A percentile compares a stretch with the other conserved stretches of the same genome.
These are phyloP conservation scores for Jacaranda copaia DNA, from an alignment of 257 asterid genomes.

Conservation along the genomic window DNA sequence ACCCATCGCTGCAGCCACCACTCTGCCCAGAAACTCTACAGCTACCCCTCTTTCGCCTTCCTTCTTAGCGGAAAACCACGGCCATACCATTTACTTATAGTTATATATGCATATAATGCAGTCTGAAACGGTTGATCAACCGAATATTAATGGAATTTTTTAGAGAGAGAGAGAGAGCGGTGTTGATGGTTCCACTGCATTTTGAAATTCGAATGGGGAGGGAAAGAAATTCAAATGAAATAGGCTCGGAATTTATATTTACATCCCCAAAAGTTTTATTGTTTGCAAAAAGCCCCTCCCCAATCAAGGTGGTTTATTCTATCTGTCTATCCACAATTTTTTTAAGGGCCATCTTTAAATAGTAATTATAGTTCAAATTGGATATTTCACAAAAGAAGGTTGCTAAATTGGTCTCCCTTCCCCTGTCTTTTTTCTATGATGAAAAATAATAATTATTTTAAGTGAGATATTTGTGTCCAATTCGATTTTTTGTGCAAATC, in stretches of 20 bases:
- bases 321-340: no score
- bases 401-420: no score
- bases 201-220: slow-evolving; percentile 61
- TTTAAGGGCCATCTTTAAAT: no score
- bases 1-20: slow-evolving; percentile 58
- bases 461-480: no score
- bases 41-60: slow-evolving; percentile 37
- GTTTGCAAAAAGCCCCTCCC: not conserved
- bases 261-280: slow-evolving; percentile 23
- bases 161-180: slow-evolving; percentile 30
- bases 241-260: slow-evolving; percentile 15
- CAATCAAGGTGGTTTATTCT: not conserved
- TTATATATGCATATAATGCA: not conserved
- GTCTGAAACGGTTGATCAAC: slow-evolving; percentile 34
- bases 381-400: no score
- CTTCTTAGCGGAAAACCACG: slow-evolving; percentile 40
- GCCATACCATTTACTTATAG: slow-evolving; percentile 40
- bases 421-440: no score
- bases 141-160: slow-evolving; percentile 13
- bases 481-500: no score
- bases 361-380: no score
- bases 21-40: slow-evolving; percentile 41
- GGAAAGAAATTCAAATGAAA: slow-evolving; percentile 46
- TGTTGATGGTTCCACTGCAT: slow-evolving; percentile 36
- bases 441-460: no score